Percentiles rank a stretch among this genome's conserved stretches.
Evolutionary conservation across 1,139 yeast genomes (phyloP).

Genomic region (Suhomyces guaymorum): DNA sequence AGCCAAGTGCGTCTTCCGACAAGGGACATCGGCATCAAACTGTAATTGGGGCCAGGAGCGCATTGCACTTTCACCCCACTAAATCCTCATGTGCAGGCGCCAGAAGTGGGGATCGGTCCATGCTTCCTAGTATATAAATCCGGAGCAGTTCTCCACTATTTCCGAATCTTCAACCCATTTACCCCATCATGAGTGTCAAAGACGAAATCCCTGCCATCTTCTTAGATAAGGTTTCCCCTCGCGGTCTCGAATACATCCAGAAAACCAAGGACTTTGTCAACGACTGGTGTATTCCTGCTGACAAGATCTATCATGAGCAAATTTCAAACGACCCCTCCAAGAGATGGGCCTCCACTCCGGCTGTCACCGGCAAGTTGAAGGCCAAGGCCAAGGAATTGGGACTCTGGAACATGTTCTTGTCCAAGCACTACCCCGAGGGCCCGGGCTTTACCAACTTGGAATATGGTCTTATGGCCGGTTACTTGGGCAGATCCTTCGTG

Average conservation of each 20-base stretch:
- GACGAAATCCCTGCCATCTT: constrained; percentile 49
- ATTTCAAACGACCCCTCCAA: constrained; percentile 39
- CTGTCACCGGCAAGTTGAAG: constrained; percentile 54
- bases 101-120: constrained; percentile 4
- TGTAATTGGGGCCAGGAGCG: neutral
- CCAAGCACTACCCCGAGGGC: constrained; percentile 58
- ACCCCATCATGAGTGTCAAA: constrained; percentile 30
- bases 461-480: constrained; percentile 71
- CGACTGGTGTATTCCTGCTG: constrained; percentile 62
- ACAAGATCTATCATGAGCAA: constrained; percentile 43
- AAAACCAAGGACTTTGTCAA: constrained; percentile 56
- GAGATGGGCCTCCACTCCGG: constrained; percentile 56
- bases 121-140: neutral
- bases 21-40: neutral
- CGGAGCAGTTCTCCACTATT: neutral
- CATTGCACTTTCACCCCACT: constrained; percentile 3
- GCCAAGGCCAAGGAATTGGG: constrained; percentile 56
- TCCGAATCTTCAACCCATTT: neutral
- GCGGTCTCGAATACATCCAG: constrained; percentile 53
- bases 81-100: neutral
- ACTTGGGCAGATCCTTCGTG: constrained; percentile 56
- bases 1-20: neutral
- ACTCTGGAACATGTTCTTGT: constrained; percentile 66
- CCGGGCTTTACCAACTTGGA: constrained; percentile 68
- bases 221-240: constrained; percentile 45